These are phyloP conservation scores for Monosporozyma yasuniensis DNA, from an alignment of 805 yeast genomes.

Conservation along the genomic window DNA sequence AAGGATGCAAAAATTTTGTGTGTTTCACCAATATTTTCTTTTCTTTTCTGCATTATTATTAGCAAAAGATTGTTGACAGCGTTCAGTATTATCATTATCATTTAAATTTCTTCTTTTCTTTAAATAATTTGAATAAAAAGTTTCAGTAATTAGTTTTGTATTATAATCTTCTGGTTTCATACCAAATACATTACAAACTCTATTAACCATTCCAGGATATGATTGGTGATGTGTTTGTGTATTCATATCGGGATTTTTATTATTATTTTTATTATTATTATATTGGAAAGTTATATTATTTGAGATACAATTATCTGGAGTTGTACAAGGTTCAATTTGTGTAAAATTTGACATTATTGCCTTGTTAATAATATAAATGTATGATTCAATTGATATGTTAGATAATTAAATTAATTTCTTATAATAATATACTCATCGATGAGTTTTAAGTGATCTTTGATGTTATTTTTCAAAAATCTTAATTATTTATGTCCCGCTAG, in stretches of 20 bases:
- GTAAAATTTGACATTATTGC: not conserved
- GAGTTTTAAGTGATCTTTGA: no score
- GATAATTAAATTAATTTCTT: not conserved
- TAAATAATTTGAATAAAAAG: not conserved
- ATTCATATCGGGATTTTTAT: not conserved
- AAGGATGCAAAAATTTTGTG: no score
- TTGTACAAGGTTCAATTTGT: not conserved
- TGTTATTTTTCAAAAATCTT: no score
- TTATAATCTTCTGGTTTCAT: conserved; percentile 7
- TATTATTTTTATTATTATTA: not conserved
- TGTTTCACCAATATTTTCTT: conserved; percentile 1
- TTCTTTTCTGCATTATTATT: not conserved
- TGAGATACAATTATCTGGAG: not conserved
- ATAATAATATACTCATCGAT: not conserved
- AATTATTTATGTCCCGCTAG: no score
- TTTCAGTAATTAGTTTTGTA: not conserved
- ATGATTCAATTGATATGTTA: not conserved
- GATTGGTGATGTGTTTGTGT: not conserved
- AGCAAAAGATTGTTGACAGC: not conserved
- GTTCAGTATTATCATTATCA: not conserved
- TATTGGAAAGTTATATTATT: not conserved
- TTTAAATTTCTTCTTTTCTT: not conserved
- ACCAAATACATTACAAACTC: conserved; percentile 5
- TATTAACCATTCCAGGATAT: conserved; percentile 9
- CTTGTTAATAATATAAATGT: not conserved